Percentiles rank a stretch among this genome's conserved stretches.
These are phyloP conservation scores for Colletotrichum sp. DNA, from an alignment of 2,329 filamentous ascomycete species.

Conservation along the genomic window DNA sequence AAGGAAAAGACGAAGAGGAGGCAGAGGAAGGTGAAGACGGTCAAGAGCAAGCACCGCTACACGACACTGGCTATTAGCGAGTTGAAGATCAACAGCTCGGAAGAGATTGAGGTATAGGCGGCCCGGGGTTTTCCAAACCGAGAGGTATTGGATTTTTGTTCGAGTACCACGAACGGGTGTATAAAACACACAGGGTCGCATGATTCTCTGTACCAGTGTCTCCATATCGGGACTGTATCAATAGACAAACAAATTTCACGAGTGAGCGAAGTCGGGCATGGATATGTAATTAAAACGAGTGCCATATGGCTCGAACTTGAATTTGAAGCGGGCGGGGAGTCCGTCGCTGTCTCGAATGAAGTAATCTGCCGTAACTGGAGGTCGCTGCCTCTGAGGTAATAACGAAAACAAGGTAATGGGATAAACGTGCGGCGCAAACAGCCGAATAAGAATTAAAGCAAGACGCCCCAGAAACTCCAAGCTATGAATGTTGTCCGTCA, in stretches of 20 bases:
- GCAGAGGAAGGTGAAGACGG: conserved; percentile 74
- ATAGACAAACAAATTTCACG: conserved; percentile 10
- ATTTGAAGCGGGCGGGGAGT: background rate
- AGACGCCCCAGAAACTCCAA: conserved; percentile 17
- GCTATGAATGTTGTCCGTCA: conserved; percentile 18
- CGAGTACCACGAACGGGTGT: conserved; percentile 1
- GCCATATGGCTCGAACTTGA: background rate
- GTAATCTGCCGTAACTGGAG: background rate
- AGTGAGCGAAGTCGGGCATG: background rate
- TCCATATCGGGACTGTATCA: conserved; percentile 10
- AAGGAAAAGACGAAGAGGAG: conserved; percentile 85
- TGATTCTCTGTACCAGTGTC: background rate
- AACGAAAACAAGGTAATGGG: conserved; percentile 9
- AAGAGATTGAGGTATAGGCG: conserved; percentile 38
- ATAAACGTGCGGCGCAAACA: background rate
- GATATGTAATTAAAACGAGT: background rate
- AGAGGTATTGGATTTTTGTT: background rate
- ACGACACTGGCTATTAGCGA: conserved; percentile 88
- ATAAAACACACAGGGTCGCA: background rate
- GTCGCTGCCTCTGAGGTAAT: background rate
- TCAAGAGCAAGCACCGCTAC: conserved; percentile 89
- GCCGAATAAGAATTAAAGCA: conserved; percentile 8
- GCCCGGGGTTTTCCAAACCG: background rate
- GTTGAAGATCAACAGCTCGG: conserved; percentile 64
- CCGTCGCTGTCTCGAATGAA: background rate